Base-by-base conservation (phyloP, 306 rosid genomes). In the Casuarina glauca region DNA sequence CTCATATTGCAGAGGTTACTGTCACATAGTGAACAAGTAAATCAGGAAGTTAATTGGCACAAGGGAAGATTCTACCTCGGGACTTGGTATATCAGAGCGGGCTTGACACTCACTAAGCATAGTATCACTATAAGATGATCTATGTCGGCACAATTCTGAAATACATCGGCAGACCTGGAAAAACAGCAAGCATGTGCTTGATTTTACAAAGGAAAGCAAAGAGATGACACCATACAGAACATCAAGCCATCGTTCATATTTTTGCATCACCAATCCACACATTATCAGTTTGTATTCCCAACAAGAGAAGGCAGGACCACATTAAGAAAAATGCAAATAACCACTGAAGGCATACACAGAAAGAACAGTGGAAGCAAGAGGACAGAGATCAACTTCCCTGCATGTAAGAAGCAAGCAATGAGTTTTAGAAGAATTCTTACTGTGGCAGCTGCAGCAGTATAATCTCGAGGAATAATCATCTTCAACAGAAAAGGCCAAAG, bases 401-500 rank as follows among this genome's bases (percentile, higher is more conserved):
- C 39, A 57, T 32, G 66, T 15, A 76, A 39, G 32, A 52, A 35
- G 48, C 64, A 69, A 64, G 38, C 62, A 44, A 50, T 7, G 43
- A 81, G 15, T 66, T 16, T 15, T 43, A 43, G 58, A 53, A 76
- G 51, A 80, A 79, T 26, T 69, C 86, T 44, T 87, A 94, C 98
- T 86, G 86, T 90, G 69, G 97, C 97, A 86, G 84, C 95, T 79
- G 98, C 97, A 64, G 93, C 90, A 49, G 96, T 90, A 81, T 92
- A 94, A 74, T 82, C 81, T 81, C 81, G 85, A 48, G 97, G 98
- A 51, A 82, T 88, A 83, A 94, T 92, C 97, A 90, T 90, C 88
- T 88, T 90, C 89, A 94, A 82, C 81, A 94, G 85, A 85, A 94
- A 94, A 79, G 98, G 98, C 98, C 98, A 94, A 51, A 94, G 95